Conservation (phyloP, 345 rosid species). For the Noccaea caerulescens region DNA sequence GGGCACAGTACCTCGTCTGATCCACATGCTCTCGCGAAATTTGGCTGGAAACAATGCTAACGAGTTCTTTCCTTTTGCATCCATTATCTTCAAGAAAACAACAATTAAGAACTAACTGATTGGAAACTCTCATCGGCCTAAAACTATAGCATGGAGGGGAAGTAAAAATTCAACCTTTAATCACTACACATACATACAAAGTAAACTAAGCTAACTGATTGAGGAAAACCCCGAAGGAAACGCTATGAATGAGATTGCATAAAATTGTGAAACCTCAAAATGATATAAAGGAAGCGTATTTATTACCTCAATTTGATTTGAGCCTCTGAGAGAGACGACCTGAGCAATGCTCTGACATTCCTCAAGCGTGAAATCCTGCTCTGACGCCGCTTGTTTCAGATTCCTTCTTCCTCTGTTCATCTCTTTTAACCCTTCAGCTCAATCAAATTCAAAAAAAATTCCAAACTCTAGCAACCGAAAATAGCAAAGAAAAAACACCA, state of each 20-base stretch:
- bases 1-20: slow-evolving; percentile 66
- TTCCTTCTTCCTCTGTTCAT: slow-evolving; percentile 92
- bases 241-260: slow-evolving; percentile 1
- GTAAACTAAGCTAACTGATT: not conserved
- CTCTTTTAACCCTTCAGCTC: slow-evolving; percentile 17
- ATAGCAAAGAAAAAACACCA: not conserved
- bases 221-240: not conserved
- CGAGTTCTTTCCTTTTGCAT: slow-evolving; percentile 66
- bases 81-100: slow-evolving; percentile 62
- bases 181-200: not conserved
- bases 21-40: slow-evolving; percentile 94
- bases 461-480: slow-evolving; percentile 13
- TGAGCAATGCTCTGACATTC: slow-evolving; percentile 73
- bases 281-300: not conserved
- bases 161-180: slow-evolving; percentile 19
- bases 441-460: not conserved
- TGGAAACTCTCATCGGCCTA: not conserved
- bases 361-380: slow-evolving; percentile 56
- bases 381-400: slow-evolving; percentile 73
- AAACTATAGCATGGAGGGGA: not conserved
- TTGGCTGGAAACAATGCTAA: slow-evolving; percentile 89
- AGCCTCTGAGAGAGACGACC: slow-evolving; percentile 85
- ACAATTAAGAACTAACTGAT: not conserved
- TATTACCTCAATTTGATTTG: slow-evolving; percentile 86
- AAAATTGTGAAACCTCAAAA: not conserved